phyloP scores from a whole-genome alignment of 805 yeast genomes.

The Vanderwaltozyma tropicalis region DNA sequence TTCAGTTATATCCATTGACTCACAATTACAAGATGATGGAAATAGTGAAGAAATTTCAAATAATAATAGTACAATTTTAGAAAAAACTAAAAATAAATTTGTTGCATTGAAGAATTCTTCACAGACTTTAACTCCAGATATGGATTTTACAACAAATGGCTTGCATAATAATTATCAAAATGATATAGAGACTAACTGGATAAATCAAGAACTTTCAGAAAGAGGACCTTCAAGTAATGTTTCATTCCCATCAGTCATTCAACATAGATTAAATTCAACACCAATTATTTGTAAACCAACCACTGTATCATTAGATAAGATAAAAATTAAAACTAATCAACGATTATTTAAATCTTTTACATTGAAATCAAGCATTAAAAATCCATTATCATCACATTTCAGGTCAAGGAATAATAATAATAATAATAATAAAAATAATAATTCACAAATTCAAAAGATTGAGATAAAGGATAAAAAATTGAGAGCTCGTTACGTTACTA shows the following conservation, averaged over 20 bases:
- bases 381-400: background rate
- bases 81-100: conserved; percentile 7
- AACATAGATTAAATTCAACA: conserved; percentile 11
- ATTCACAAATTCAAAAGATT: background rate
- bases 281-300: background rate
- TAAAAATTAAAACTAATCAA: background rate
- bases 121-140: conserved; percentile 26
- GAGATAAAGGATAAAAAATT: background rate
- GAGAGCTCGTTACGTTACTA: conserved; percentile 12
- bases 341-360: background rate
- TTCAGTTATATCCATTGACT: background rate
- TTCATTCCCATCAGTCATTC: conserved; percentile 22
- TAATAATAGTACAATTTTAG: conserved; percentile 1
- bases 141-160: conserved; percentile 8
- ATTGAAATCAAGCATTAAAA: background rate
- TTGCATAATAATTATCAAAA: background rate
- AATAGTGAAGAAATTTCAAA: conserved; percentile 1
- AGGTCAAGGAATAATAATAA: background rate
- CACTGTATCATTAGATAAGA: background rate
- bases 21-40: background rate
- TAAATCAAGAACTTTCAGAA: background rate
- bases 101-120: conserved; percentile 25
- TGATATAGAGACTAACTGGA: background rate
- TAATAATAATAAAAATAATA: background rate
- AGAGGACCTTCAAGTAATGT: conserved; percentile 9